Percentiles rank a stretch among this genome's conserved stretches.
Conservation (phyloP, 805 yeast species). For the Metschnikowia gruessii region DNA sequence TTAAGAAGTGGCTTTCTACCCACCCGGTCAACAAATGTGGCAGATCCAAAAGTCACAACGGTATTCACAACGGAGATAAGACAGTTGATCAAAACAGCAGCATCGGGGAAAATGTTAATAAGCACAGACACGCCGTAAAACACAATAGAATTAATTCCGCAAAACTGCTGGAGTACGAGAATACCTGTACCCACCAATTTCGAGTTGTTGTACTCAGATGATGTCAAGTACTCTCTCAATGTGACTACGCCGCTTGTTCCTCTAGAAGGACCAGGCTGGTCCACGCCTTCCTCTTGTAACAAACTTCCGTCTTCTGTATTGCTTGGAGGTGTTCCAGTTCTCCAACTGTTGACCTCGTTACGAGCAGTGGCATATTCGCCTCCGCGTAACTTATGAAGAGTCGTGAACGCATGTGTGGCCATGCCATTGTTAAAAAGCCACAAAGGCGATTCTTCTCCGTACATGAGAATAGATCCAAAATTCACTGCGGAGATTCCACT, state of each 20-base stretch:
- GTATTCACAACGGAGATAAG: constrained; percentile 73
- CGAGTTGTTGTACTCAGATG: constrained; percentile 53
- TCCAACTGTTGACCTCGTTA: constrained; percentile 40
- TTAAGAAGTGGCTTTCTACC: constrained; percentile 76
- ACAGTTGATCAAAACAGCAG: constrained; percentile 71
- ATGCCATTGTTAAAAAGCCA: constrained; percentile 63
- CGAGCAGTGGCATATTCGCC: constrained; percentile 36
- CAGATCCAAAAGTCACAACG: constrained; percentile 68
- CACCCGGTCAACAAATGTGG: constrained; percentile 66
- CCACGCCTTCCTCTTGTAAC: constrained; percentile 21
- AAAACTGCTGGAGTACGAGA: constrained; percentile 82
- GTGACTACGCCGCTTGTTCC: constrained; percentile 18
- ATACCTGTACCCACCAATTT: constrained; percentile 65
- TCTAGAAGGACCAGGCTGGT: background rate
- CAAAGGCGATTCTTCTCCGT: constrained; percentile 74
- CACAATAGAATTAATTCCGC: constrained; percentile 89
- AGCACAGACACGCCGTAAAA: constrained; percentile 90
- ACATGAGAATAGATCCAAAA: constrained; percentile 36
- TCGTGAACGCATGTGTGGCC: constrained; percentile 39
- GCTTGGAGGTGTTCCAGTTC: background rate
- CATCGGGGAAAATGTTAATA: constrained; percentile 64
- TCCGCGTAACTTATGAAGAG: constrained; percentile 38
- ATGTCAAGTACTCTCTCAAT: constrained; percentile 45
- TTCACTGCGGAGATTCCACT: constrained; percentile 50
- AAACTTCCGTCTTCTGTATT: constrained; percentile 18